Evolutionary conservation across 768 basidiomycete species (phyloP), one percentile per base, ranked within the genome.

Genomic region (Astraeus odoratus): DNA sequence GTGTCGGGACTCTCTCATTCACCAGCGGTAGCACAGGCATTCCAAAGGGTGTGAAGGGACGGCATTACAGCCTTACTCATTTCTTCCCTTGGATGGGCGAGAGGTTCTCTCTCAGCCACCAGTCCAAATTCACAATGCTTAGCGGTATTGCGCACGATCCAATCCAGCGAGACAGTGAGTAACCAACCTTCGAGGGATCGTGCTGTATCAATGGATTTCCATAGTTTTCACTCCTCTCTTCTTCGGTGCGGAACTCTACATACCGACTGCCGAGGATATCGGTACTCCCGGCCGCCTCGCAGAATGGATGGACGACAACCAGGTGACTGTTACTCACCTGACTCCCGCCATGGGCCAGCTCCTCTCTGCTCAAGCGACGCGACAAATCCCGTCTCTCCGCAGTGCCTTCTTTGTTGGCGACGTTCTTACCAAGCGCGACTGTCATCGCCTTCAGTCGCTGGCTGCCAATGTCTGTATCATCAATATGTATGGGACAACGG

Each of bases 11-110:
- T 0, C 68, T 99, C 20, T 92, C 89, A 1, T 99, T 99, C 69
- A 99, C 96, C 1, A 93, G 87, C 54, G 96, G 96, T 43, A 93
- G 89, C 55, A 99, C 96, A 0, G 95, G 96, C 23, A 92, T 98
- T 37, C 96, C 96, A 0, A 98, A 99, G 69, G 95, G 95, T n/a
- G 95, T 99, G 16, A 78, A 78, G 49, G 96, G 96, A 0, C 72
- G 96, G 36, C 96, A 99, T 63, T 98, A 87, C 66, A 91, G 87
- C 53, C 68, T 99, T 52, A 99, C 96, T 0, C 96, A 98, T 62
- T 99, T 98, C 76, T 98, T 98, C 78, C 94, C 94, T 2, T 99
- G 96, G 96, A 98, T 99, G 96, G 85, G 86, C 18, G 69, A 90
- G 59, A 68, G 81, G 24, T 99, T 98, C 60, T 81, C 76, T 1